Conservation (phyloP, 495 filamentous ascomycete species). For the Staphylotrichum longicolle region DNA sequence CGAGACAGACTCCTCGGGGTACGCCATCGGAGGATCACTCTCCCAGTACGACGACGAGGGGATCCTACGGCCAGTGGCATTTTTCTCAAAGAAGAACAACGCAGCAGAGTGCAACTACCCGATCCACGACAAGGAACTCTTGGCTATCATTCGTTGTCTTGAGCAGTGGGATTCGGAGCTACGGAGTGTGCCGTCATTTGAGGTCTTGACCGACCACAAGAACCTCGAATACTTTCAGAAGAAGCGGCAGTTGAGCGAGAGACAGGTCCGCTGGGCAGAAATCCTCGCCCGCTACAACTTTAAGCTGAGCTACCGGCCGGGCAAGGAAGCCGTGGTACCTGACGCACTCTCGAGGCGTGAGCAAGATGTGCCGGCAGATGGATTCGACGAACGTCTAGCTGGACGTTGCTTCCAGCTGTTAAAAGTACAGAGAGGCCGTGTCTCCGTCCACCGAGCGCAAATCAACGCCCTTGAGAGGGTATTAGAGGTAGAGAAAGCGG, state of each 20-base stretch:
- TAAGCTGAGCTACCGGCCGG: neutral
- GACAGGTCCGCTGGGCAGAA: constrained; percentile 16
- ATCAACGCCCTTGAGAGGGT: neutral
- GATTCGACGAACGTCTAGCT: neutral
- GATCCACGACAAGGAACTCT: constrained; percentile 27
- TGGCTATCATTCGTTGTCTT: constrained; percentile 11
- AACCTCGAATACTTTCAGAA: constrained; percentile 7
- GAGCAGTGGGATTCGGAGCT: constrained; percentile 14
- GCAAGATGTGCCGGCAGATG: neutral
- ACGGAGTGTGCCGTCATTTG: neutral
- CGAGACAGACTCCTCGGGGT: neutral
- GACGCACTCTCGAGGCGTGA: constrained; percentile 5
- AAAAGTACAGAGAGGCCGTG: neutral
- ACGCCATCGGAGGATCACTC: neutral
- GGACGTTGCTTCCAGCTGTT: constrained; percentile 2
- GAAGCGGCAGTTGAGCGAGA: neutral
- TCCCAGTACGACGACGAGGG: neutral
- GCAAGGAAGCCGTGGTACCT: neutral
- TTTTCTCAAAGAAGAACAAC: constrained; percentile 19
- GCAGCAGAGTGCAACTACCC: constrained; percentile 22
- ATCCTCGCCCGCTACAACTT: constrained; percentile 12
- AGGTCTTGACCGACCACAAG: constrained; percentile 15
- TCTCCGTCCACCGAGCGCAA: neutral
- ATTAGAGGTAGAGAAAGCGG: neutral
- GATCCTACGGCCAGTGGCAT: neutral